Evolutionary conservation across 805 yeast genomes (phyloP).

Genomic region (Nakazawaea molendinolei): DNA sequence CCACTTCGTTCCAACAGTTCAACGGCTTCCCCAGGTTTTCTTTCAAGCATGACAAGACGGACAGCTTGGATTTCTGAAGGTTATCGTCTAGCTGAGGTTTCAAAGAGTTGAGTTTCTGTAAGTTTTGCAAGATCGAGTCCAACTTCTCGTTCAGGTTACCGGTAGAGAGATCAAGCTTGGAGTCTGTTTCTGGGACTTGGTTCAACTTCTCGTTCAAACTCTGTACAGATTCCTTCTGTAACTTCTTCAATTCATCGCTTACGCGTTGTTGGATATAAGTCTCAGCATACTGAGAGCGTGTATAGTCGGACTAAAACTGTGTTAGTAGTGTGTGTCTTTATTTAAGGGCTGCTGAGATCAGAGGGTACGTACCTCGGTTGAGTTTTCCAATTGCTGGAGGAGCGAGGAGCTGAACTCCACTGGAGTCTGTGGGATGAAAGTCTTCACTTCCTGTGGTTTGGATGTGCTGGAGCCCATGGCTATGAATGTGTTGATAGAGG

Average conservation of each 20-base stretch:
- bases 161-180: slow-evolving; percentile 25
- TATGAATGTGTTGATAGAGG: too few relatives aligned
- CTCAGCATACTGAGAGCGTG: slow-evolving; percentile 64
- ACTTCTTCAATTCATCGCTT: slow-evolving; percentile 43
- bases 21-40: slow-evolving; percentile 59
- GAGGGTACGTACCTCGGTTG: slow-evolving; percentile 40
- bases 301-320: slow-evolving; percentile 42
- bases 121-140: slow-evolving; percentile 27
- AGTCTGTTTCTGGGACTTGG: slow-evolving; percentile 28
- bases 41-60: slow-evolving; percentile 54
- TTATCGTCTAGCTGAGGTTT: slow-evolving; percentile 29
- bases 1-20: slow-evolving; percentile 79
- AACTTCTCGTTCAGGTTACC: slow-evolving; percentile 25
- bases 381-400: slow-evolving; percentile 53
- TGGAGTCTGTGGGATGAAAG: slow-evolving; percentile 60
- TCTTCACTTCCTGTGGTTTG: slow-evolving; percentile 54
- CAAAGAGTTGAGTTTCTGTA: slow-evolving; percentile 22
- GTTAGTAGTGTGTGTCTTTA: slow-evolving; percentile 11
- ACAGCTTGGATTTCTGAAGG: slow-evolving; percentile 37
- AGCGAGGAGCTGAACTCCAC: slow-evolving; percentile 62
- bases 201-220: slow-evolving; percentile 45
- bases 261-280: slow-evolving; percentile 63
- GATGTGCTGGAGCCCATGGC: slow-evolving; percentile 63
- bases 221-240: slow-evolving; percentile 46
- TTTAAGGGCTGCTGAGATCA: not conserved